Conservation (phyloP, 1,284 basidiomycete species). For the Cystobasidium slooffiae region DNA sequence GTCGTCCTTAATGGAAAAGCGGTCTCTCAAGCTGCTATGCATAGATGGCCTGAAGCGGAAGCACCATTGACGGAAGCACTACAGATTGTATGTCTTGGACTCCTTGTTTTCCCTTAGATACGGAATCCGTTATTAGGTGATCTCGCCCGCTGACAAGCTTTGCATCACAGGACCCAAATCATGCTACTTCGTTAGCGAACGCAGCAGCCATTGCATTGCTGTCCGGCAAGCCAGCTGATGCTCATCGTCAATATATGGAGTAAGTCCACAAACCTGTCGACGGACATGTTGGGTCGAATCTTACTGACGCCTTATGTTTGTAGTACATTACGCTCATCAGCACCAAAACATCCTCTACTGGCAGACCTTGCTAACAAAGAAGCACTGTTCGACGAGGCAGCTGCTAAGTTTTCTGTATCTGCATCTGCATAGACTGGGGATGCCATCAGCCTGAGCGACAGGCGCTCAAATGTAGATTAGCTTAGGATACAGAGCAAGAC, state of each 20-base stretch:
- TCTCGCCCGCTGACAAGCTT: background rate
- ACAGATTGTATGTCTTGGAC: slow-evolving; percentile 63
- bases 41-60: slow-evolving; percentile 78
- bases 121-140: slow-evolving; percentile 9
- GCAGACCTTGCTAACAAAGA: slow-evolving; percentile 68
- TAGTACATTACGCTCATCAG: slow-evolving; percentile 66
- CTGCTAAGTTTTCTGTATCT: slow-evolving; percentile 47
- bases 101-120: slow-evolving; percentile 33
- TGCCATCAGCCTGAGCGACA: background rate
- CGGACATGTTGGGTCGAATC: slow-evolving; percentile 26
- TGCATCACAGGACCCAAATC: slow-evolving; percentile 45
- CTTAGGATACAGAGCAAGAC: no score
- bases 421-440: slow-evolving; percentile 14
- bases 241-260: slow-evolving; percentile 16
- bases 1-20: slow-evolving; percentile 80
- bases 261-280: background rate
- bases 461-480: background rate
- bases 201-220: slow-evolving; percentile 43
- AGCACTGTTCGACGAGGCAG: slow-evolving; percentile 61
- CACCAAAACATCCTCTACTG: slow-evolving; percentile 71
- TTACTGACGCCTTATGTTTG: slow-evolving; percentile 3
- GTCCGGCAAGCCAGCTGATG: slow-evolving; percentile 32
- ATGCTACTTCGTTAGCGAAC: slow-evolving; percentile 51
- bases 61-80: slow-evolving; percentile 82
- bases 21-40: slow-evolving; percentile 77